A percentile compares a stretch with the other conserved stretches of the same genome.
phyloP scores from a whole-genome alignment of 768 basidiomycete genomes.

The Phlegmacium glaucopus region DNA sequence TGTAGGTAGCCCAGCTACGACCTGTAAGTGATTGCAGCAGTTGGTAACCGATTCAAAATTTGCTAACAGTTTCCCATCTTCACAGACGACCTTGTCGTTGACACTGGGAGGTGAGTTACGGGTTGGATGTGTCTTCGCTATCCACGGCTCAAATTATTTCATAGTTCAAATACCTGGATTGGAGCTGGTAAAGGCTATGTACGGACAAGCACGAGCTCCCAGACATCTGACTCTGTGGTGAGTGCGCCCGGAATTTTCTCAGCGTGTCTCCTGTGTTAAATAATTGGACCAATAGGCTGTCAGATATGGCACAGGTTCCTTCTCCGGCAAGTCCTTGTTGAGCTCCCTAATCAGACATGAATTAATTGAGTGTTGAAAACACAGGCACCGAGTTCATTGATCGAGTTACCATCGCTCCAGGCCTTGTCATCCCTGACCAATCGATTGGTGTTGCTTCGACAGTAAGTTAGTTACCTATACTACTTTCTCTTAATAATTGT shows the following conservation, averaged over 20 bases:
- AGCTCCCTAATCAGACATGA: background rate
- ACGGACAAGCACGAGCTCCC: constrained; percentile 44
- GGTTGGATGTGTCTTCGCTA: background rate
- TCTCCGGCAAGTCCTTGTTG: background rate
- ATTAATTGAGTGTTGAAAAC: background rate
- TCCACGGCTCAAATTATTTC: background rate
- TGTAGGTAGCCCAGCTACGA: constrained; percentile 50
- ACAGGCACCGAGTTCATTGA: constrained; percentile 28
- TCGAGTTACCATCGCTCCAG: constrained; percentile 43
- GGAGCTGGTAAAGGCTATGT: constrained; percentile 46
- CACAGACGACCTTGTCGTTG: constrained; percentile 46
- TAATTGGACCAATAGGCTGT: background rate
- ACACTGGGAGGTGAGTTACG: constrained; percentile 46
- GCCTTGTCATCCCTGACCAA: constrained; percentile 47
- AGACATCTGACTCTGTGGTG: constrained; percentile 26
- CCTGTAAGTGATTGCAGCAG: constrained; percentile 34
- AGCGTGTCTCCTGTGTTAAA: too few species aligned
- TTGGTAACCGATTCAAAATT: background rate
- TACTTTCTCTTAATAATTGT: background rate
- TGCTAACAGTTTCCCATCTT: background rate
- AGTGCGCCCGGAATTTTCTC: background rate
- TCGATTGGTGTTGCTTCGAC: constrained; percentile 58
- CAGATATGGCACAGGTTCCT: background rate
- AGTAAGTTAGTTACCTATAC: background rate
- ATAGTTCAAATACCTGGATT: constrained; percentile 67